Base-by-base conservation (phyloP, 441 rosid species). In the California macrophylla region DNA sequence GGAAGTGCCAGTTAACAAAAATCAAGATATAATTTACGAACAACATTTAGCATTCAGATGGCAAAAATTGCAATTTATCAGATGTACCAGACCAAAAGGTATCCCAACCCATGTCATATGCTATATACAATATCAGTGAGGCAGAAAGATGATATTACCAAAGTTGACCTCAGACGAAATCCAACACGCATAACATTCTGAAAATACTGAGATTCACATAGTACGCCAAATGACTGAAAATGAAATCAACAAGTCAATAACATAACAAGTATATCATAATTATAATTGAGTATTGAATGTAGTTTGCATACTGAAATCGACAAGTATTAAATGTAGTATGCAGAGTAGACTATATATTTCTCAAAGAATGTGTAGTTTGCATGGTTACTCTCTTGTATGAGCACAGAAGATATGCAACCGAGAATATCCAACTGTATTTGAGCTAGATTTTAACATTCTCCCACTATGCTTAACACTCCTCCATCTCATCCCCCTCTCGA, bases 181-280 rank as follows among this genome's bases (percentile, higher is more conserved):
- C 99, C 99, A 70, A 86, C 91, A 71, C 99, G 96, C 94, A 96
- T 81, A 76, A 92, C 97, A 88, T 96, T 96, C 84, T 87, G 89
- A 75, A 96, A 93, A 83, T 93, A 96, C 69, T 96, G 99, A 73
- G 98, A 97, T 86, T 96, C 99, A 72, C 72, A 88, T 42, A 96
- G 80, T 71, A 92, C 99, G 0, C 98, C 98, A 50, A 91, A 67
- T 52, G 86, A 88, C 99, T 95, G 92, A 68, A 79, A 64, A 72
- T 75, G 58, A 71, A 75, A 70, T 76, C 64, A 61, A 25, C 34
- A 61, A 61, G 34, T 61, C 64, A 61, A 15, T 26, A 61, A 26
- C 64, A 61, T 13, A 24, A 26, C 28, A 61, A 10, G 28, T 6
- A 4, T 26, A 4, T 26, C 30, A 10, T 61, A 26, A 13, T 10